Base-by-base conservation (phyloP, 2,329 filamentous ascomycete genomes). In the Penicillium occitanis region DNA sequence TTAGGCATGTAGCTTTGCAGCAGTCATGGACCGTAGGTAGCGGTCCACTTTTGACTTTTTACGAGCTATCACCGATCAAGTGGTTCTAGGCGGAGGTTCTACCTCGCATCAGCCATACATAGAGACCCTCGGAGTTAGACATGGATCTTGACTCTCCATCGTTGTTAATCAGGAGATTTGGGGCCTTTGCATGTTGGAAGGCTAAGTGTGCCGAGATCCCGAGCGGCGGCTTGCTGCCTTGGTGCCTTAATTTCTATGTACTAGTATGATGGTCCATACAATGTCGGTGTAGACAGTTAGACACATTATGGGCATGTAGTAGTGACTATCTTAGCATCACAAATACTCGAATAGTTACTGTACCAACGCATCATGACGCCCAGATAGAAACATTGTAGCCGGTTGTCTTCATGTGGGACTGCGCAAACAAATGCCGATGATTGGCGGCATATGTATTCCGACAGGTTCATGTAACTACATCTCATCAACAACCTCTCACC, bases 171-270 rank as follows among this genome's bases (percentile, higher is more conserved):
- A 25, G 25, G 25, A 25, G 25, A 4, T 25, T 25, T 25, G 5
- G n/a, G 37, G 22, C 33, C 17, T 5, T 46, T 40, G 57, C 4
- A 33, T 53, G 50, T 4, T n/a, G 25, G 25, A 17, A 40, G n/a
- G n/a, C 37, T 19, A 40, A n/a, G 22, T 28, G 57, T 59, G 57
- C 57, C 57, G 57, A 60, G 40, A 44, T 60, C 22, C 57, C 57
- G 57, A 60, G 57, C 22, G 22, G 40, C 40, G 25, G 25, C 25
- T 25, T 7, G 57, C 19, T 40, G 55, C 55, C 55, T 60, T 42
- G 40, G 22, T 60, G 57, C 57, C 57, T 60, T 28, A 22, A 11
- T 59, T 59, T n/a, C n/a, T 25, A 10, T 4, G 10, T n/a, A 17
- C 7, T 22, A 22, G 3, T 11, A n/a, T 17, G 28, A 42, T 25